Conservation (phyloP, 352 stramenopile species). For the Phytophthora citrophthora region DNA sequence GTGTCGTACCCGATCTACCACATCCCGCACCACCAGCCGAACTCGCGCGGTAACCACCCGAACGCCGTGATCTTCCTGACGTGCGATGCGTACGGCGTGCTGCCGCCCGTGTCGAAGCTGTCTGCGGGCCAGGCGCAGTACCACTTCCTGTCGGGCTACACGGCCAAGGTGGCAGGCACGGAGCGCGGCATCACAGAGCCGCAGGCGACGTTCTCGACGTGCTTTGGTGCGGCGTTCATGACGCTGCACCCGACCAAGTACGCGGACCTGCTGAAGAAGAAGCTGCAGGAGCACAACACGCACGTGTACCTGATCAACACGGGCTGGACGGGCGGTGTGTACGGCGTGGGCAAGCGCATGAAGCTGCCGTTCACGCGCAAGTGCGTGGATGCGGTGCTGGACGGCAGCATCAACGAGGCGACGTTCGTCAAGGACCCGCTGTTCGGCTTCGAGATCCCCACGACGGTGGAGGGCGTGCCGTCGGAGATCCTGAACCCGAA, state of each 20-base stretch:
- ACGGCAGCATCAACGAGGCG: conserved; percentile 68
- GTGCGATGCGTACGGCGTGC: conserved; percentile 98
- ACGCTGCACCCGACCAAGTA: conserved; percentile 97
- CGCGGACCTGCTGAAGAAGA: conserved; percentile 96
- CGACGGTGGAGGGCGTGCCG: conserved; percentile 65
- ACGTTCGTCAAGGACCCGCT: conserved; percentile 74
- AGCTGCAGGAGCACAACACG: conserved; percentile 95
- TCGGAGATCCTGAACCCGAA: conserved; percentile 79
- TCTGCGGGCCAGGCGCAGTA: conserved; percentile 96
- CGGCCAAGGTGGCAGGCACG: conserved; percentile 98
- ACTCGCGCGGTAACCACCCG: conserved; percentile 92
- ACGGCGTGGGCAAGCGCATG: conserved; percentile 96
- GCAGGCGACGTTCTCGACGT: conserved; percentile 95
- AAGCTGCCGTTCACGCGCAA: conserved; percentile 89
- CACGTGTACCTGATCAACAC: conserved; percentile 98
- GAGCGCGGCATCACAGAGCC: conserved; percentile 97
- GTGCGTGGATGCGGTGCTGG: conserved; percentile 76
- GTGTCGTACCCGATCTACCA: conserved; percentile 99
- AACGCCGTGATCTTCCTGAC: conserved; percentile 98
- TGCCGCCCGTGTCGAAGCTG: conserved; percentile 97
- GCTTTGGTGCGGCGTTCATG: conserved; percentile 98
- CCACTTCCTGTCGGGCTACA: conserved; percentile 98
- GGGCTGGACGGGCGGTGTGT: conserved; percentile 96
- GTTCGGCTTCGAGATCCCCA: conserved; percentile 78
- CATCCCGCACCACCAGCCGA: conserved; percentile 94